Conservation (phyloP, 768 basidiomycete species). For the Cystofilobasidium bisporidii region DNA sequence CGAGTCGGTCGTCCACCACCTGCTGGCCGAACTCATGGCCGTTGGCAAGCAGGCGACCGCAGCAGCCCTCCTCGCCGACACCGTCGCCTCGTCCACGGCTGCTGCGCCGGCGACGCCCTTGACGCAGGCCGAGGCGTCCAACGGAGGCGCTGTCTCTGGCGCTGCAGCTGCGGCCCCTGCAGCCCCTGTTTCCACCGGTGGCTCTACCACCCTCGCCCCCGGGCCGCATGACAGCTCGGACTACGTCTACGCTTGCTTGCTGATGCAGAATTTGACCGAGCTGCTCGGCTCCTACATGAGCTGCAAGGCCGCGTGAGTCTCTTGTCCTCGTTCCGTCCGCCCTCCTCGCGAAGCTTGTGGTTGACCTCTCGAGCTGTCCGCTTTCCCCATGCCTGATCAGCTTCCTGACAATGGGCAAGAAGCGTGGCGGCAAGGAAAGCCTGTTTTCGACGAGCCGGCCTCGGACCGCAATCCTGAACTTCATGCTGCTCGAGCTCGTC, state of each 20-base stretch:
- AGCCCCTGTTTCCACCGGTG: neutral
- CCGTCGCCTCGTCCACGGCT: neutral
- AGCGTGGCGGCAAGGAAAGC: conserved; percentile 21
- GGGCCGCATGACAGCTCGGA: conserved; percentile 2
- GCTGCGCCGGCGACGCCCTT: neutral
- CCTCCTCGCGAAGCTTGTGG: neutral
- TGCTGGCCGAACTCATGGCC: conserved; percentile 61
- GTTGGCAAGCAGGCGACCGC: conserved; percentile 46
- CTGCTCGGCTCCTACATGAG: conserved; percentile 82
- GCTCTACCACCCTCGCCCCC: neutral
- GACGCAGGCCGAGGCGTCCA: no score
- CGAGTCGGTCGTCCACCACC: conserved; percentile 48
- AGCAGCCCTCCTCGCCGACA: conserved; percentile 2
- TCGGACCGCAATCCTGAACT: conserved; percentile 25
- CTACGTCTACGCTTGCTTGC: conserved; percentile 33
- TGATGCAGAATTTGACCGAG: conserved; percentile 55
- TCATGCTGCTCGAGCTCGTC: conserved; percentile 26
- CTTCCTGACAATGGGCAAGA: conserved; percentile 27
- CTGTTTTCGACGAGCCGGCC: conserved; percentile 12
- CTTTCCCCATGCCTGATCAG: neutral
- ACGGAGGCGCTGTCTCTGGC: neutral
- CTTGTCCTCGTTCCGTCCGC: no score
- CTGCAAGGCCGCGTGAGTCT: conserved; percentile 63
- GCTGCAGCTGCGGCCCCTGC: neutral
- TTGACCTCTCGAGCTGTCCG: neutral